Percentiles rank a stretch among this genome's conserved stretches.
phyloP scores from a whole-genome alignment of 352 stramenopile species.

The Globisporangium barbulae region DNA sequence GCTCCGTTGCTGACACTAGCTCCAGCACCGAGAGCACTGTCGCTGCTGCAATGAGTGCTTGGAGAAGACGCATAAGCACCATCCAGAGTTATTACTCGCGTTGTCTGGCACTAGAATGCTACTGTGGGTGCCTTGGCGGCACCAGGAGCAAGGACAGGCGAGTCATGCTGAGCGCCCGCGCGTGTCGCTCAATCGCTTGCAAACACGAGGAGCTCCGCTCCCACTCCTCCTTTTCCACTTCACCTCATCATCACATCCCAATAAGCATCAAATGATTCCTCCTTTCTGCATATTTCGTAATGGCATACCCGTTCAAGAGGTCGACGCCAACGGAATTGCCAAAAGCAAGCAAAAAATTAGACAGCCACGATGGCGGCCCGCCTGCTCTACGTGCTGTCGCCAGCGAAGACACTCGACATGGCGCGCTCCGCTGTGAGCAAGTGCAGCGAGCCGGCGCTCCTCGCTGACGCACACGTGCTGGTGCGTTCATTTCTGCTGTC shows the following conservation, averaged over 20 bases:
- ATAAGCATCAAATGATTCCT: too few relatives aligned
- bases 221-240: not conserved
- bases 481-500: conserved; percentile 17
- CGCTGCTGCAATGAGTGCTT: not conserved
- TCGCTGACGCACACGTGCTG: conserved; percentile 54
- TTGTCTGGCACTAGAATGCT: not conserved
- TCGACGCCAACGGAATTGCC: too few relatives aligned
- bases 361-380: conserved; percentile 23
- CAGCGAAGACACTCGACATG: conserved; percentile 88
- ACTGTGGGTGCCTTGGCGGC: not conserved
- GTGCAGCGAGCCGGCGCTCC: conserved; percentile 46
- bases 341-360: too few relatives aligned
- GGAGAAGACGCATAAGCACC: not conserved
- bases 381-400: conserved; percentile 83
- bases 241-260: too few relatives aligned
- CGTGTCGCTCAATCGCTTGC: not conserved
- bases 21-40: not conserved
- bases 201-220: too few relatives aligned
- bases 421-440: conserved; percentile 22
- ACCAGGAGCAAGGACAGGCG: not conserved
- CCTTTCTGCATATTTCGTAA: too few relatives aligned
- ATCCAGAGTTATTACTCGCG: not conserved
- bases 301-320: too few relatives aligned
- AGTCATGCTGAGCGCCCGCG: not conserved
- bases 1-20: not conserved